Base-by-base conservation (phyloP, 2,329 filamentous ascomycete species). In the Fusarium brachygibbosum region DNA sequence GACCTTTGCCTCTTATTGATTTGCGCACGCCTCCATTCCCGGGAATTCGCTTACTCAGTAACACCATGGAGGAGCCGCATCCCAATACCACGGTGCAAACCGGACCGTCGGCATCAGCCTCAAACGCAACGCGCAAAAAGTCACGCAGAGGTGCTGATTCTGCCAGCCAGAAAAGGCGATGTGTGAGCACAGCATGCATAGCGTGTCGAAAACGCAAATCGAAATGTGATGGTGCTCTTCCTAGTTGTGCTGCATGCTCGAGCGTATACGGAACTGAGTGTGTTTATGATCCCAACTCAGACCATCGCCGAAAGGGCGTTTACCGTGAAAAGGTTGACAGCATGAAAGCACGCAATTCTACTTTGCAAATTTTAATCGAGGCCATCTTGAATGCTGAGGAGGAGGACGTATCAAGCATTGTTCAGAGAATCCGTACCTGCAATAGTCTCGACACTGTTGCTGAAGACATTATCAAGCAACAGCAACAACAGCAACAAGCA, bases 221-320 rank as follows among this genome's bases (percentile, higher is more conserved):
- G 48, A 95, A 94, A 86, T 98, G 95, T 79, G 95, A 98, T 79
- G 95, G 95, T 63, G 94, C 94, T 58, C 85, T 92, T 7, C 95
- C 95, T 8, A 94, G 93, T 74, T 98, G 96, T 78, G 95, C 95
- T 10, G 95, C 96, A n/a, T 99, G 96, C 80, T 90, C 93, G 66
- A 97, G 94, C 72, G 95, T 98, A 56, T 98, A 99, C 77, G 88
- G 89, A 65, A 96, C 93, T 64, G 89, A 92, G 81, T 98, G 96
- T 79, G 86, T 98, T 70, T 98, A 98, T 84, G 95, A 98, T 77
- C 95, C 94, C 5, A 97, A 94, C 77, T 97, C 94, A 61, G 96
- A 99, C 79, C 94, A 98, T 79, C 91, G 96, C 50, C 91, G 96
- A 51, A 98, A 98, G 79, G 96, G 96, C 63, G 96, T 98, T 49